Percentiles rank a stretch among this genome's conserved stretches.
Evolutionary conservation across 257 asterid genomes (phyloP).

Genomic region (Parsonsia alboflavescens): DNA sequence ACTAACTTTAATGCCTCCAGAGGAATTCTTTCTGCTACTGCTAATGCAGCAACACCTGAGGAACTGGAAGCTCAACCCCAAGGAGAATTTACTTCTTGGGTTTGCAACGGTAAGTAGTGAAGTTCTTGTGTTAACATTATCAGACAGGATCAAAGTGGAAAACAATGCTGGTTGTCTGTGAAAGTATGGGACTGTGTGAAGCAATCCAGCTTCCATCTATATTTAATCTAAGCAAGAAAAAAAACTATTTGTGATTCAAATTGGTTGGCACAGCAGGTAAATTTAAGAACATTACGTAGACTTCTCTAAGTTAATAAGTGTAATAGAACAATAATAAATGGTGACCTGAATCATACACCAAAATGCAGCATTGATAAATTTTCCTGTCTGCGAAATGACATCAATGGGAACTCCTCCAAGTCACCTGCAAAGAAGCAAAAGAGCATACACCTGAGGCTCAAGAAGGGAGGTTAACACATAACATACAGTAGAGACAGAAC

Average conservation of each 20-base stretch:
- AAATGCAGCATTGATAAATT: background rate
- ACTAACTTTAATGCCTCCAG: slow-evolving; percentile 22
- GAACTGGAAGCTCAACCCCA: slow-evolving; percentile 25
- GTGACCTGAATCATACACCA: background rate
- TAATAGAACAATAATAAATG: background rate
- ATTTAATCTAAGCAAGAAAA: background rate
- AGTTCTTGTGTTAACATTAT: slow-evolving; percentile 15
- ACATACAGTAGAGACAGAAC: background rate
- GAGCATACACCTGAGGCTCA: background rate
- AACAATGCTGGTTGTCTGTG: slow-evolving; percentile 33
- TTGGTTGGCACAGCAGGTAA: background rate
- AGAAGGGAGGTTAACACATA: background rate
- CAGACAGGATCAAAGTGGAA: slow-evolving; percentile 17
- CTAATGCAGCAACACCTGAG: slow-evolving; percentile 35
- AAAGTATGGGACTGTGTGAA: slow-evolving; percentile 32
- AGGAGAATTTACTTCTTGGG: slow-evolving; percentile 21
- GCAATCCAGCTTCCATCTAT: slow-evolving; percentile 42
- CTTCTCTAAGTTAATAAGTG: background rate
- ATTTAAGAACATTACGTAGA: background rate
- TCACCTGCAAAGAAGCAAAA: background rate
- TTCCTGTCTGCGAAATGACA: background rate
- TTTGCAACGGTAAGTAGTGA: slow-evolving; percentile 18
- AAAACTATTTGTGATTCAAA: background rate
- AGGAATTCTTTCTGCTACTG: slow-evolving; percentile 18
- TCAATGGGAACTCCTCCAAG: background rate